Evolutionary conservation across 805 yeast species (phyloP), one percentile per base, ranked within the genome.

Genomic region (Saccharomycopsis microspora): DNA sequence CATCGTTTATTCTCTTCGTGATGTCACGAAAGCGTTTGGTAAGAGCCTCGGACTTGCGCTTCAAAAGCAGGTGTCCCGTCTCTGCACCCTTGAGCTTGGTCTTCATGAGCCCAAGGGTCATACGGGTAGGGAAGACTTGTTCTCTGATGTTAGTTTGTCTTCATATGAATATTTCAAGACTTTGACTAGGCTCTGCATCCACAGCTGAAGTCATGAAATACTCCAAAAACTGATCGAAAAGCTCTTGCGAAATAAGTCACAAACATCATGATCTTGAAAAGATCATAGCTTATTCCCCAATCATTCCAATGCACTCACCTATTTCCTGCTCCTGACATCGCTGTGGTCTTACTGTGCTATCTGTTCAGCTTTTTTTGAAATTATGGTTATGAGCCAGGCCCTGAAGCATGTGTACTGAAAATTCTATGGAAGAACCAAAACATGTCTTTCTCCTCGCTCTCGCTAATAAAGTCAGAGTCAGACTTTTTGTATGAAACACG

Each of bases 1-100:
- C 82, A 57, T 87, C 95, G 63, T 93, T 96, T 62, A 90, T 90
- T 64, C 96, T 72, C 63, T 76, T 85, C 11, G 97, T 88, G 60
- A 90, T 90, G 57, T 90, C 98, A 66, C 98, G 81, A 70, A 90
- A 90, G 59, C 98, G 75, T 65, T 89, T 88, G 27, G 97, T 93
- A 62, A 90, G 73, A 0, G 98, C 98, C 67, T 90, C 98, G 4
- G 97, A 88, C 65, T 90, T 90, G 67, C 97, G 78, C 71, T 90
- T 90, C 65, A 90, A 70, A 55, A 90, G 72, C 10, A 94, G 85
- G 64, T 93, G 95, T 36, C 98, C 98, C 61, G 86, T 95, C 59
- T 86, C 89, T 1, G 98, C 98, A 47, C 98, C 98, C 67, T 89
- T 90, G 62, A 93, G 77, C 66, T 93, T 93, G 52, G 85, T 76